phyloP scores from a whole-genome alignment of 2,329 filamentous ascomycete species.

The Aspergillus caelatus region DNA sequence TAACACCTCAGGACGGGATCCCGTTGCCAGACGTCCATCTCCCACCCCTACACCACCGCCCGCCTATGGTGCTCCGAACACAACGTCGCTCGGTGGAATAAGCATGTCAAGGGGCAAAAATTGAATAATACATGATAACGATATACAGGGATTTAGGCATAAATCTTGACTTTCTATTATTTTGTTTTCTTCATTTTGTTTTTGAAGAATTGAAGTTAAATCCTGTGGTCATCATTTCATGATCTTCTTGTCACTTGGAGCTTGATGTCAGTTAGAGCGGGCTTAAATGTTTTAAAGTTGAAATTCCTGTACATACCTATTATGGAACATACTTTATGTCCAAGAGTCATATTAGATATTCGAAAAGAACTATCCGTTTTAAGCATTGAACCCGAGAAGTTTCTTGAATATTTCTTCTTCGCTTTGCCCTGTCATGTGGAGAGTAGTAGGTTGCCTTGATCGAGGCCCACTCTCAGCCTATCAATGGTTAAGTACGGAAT shows the following conservation, averaged over 20 bases:
- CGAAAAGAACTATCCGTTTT: not conserved
- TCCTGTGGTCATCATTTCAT: not conserved
- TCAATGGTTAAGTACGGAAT: not conserved
- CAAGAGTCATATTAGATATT: not conserved
- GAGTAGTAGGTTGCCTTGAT: not conserved
- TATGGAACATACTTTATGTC: not conserved
- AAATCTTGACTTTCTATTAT: not conserved
- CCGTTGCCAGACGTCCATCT: constrained; percentile 32
- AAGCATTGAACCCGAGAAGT: not conserved
- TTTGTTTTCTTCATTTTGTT: not conserved
- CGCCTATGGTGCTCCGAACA: constrained; percentile 42
- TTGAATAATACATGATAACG: constrained; percentile 1
- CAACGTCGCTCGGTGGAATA: constrained; percentile 36
- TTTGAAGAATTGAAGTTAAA: not conserved
- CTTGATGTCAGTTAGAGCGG: not conserved
- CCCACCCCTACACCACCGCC: constrained; percentile 44
- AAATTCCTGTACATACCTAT: not conserved
- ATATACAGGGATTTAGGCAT: not conserved
- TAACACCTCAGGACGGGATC: constrained; percentile 15
- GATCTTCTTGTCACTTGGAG: not conserved
- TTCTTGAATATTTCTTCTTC: not conserved
- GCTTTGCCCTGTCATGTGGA: not conserved
- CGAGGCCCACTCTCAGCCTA: not conserved
- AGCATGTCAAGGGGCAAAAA: constrained; percentile 37
- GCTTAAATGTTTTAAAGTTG: not conserved